Evolutionary conservation across 2,329 filamentous ascomycete species (phyloP).

Genomic region (Microdochium trichocladiopsis): DNA sequence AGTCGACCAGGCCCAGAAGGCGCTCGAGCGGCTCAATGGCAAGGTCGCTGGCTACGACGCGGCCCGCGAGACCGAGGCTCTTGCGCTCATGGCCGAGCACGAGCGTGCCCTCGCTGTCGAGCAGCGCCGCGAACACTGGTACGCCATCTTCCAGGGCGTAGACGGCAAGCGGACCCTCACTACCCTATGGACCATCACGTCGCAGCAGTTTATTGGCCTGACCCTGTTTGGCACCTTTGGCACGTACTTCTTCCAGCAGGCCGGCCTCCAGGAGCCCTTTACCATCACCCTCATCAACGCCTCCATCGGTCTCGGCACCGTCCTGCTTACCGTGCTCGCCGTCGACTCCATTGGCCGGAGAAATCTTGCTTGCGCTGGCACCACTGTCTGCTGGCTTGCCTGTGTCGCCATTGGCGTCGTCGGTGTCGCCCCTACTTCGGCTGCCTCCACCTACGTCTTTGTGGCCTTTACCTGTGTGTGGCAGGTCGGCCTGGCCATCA

Average conservation of each 20-base stretch:
- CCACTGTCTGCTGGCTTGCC: constrained; percentile 4
- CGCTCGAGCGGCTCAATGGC: not conserved
- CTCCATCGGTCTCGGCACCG: constrained; percentile 5
- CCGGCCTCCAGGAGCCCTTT: constrained; percentile 31
- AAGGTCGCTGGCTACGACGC: constrained; percentile 3
- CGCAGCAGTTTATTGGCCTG: constrained; percentile 26
- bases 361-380: constrained; percentile 4
- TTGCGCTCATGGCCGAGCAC: not conserved
- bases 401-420: constrained; percentile 12
- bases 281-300: constrained; percentile 29
- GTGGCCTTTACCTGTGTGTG: not conserved
- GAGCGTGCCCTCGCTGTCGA: not conserved
- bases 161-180: constrained; percentile 24
- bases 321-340: constrained; percentile 5
- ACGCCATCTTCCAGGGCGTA: constrained; percentile 20
- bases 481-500: constrained; percentile 1
- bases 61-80: not conserved
- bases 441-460: not conserved
- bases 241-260: constrained; percentile 27
- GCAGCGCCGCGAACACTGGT: not conserved
- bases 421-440: constrained; percentile 2
- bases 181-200: constrained; percentile 25
- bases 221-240: constrained; percentile 25
- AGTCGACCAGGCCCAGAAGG: constrained; percentile 1
- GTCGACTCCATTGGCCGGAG: constrained; percentile 10